Evolutionary conservation across 768 basidiomycete genomes (phyloP), one percentile per base, ranked within the genome.

Genomic region (Hygrocybe punicea): DNA sequence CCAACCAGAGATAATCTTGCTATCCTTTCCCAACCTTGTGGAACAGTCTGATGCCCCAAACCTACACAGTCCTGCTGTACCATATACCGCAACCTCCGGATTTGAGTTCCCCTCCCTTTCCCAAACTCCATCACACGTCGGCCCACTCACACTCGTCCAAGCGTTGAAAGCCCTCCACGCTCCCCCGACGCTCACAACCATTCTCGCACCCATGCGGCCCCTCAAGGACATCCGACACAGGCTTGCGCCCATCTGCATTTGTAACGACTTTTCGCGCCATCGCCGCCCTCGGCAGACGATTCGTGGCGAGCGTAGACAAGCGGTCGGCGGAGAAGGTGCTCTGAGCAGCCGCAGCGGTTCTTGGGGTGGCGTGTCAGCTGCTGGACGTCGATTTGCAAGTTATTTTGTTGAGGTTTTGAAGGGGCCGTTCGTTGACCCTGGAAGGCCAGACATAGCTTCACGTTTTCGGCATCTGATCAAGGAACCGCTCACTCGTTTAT

Each of bases 311-410:
- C 21, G 75, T 80, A 14, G 80, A 81, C 59, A 66, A 69, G 55
- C 67, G 80, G 40, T 75, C 78, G 13, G 70, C 78, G 29, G 79
- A 78, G 54, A 81, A 80, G 59, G 70, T 78, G 8, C 54, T 81
- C 35, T 71, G 72, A n/a, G 76, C 78, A 4, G 73, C 70, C 2
- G 75, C 74, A 35, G 69, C 71, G 6, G 65, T 70, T 14, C 61
- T 76, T 5, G 73, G 74, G 65, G 67, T 25, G 58, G 72, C 21
- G 56, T 56, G 54, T 36, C 44, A 60, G 14, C 52, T 55, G n/a
- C 63, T 77, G 42, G 69, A 71, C 33, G 61, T 77, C 25, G 65
- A 65, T 29, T 29, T 29, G 29, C 29, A 8, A 29, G 29, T 4
- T 4, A 44, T 6, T n/a, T 21, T 4, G 40, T 21, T 10, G 11